A percentile compares a stretch with the other conserved stretches of the same genome.
phyloP scores from a whole-genome alignment of 306 rosid species.

The Prunus mongolica region DNA sequence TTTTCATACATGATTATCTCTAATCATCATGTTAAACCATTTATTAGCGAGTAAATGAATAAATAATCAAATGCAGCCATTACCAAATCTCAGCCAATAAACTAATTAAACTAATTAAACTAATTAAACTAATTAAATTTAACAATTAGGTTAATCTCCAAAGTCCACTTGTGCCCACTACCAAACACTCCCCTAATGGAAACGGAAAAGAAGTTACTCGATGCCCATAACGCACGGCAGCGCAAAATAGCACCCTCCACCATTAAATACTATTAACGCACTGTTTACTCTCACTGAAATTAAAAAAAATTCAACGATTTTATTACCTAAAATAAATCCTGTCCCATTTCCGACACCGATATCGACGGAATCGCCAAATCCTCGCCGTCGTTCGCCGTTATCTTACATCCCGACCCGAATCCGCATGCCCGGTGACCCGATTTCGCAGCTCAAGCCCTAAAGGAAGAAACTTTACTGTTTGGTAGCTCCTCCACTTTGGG shows the following conservation, averaged over 20 bases:
- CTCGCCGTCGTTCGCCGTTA: slow-evolving; percentile 40
- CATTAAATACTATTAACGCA: slow-evolving; percentile 33
- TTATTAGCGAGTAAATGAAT: slow-evolving; percentile 1
- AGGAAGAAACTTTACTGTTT: slow-evolving; percentile 6
- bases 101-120: slow-evolving; percentile 15
- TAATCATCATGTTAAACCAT: background rate
- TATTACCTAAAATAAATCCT: slow-evolving; percentile 25
- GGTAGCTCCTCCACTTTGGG: slow-evolving; percentile 17
- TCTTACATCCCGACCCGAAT: slow-evolving; percentile 33
- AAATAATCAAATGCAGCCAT: slow-evolving; percentile 5
- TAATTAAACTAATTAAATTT: slow-evolving; percentile 18
- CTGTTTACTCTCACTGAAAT: slow-evolving; percentile 34
- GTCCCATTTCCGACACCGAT: slow-evolving; percentile 39
- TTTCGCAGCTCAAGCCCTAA: slow-evolving; percentile 21
- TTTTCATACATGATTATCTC: background rate
- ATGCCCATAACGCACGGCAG: slow-evolving; percentile 31
- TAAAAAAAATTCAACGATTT: slow-evolving; percentile 20
- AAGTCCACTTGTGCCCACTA: slow-evolving; percentile 29
- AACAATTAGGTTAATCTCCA: slow-evolving; percentile 8
- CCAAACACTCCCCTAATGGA: slow-evolving; percentile 23
- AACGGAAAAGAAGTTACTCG: background rate
- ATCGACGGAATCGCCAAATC: slow-evolving; percentile 42
- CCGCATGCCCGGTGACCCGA: slow-evolving; percentile 8
- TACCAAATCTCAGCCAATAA: slow-evolving; percentile 5
- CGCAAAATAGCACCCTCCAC: slow-evolving; percentile 24